These are phyloP conservation scores for Digitaria exilis DNA, from an alignment of 202 grass and related monocot species.

Conservation along the genomic window DNA sequence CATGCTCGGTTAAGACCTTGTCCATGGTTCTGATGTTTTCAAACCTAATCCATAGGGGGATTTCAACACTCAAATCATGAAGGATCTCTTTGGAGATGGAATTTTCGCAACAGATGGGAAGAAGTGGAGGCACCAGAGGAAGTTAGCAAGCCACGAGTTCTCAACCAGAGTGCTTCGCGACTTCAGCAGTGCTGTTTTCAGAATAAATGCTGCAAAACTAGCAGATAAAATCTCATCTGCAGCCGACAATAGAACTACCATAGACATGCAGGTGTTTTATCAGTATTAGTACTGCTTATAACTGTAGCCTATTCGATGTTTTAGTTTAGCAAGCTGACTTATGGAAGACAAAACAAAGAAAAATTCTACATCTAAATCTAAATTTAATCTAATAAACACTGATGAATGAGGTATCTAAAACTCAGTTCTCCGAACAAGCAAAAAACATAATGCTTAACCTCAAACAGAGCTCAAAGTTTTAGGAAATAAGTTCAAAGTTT, in stretches of 20 bases:
- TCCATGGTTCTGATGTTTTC: background rate
- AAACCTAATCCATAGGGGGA: conserved; percentile 44
- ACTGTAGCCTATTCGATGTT: background rate
- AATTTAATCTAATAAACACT: background rate
- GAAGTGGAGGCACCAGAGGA: conserved; percentile 75
- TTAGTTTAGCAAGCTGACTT: background rate
- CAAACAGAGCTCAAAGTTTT: background rate
- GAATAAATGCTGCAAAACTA: conserved; percentile 43
- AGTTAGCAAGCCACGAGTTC: conserved; percentile 74
- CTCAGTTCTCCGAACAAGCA: background rate
- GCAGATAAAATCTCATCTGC: conserved; percentile 49
- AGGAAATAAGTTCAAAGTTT: background rate
- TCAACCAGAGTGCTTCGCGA: conserved; percentile 61
- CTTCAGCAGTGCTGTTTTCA: conserved; percentile 64
- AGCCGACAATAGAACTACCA: conserved; percentile 19
- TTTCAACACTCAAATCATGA: conserved; percentile 41
- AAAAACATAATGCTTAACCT: background rate
- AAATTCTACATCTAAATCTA: background rate
- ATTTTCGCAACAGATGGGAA: conserved; percentile 72
- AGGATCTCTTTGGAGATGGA: conserved; percentile 71
- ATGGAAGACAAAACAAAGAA: background rate
- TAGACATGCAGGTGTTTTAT: conserved; percentile 43
- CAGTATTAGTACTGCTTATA: background rate
- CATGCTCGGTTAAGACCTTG: background rate
- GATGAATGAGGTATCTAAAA: background rate